These are phyloP conservation scores for Pyrenophora teres DNA, from an alignment of 2,329 filamentous ascomycete genomes.

Conservation along the genomic window DNA sequence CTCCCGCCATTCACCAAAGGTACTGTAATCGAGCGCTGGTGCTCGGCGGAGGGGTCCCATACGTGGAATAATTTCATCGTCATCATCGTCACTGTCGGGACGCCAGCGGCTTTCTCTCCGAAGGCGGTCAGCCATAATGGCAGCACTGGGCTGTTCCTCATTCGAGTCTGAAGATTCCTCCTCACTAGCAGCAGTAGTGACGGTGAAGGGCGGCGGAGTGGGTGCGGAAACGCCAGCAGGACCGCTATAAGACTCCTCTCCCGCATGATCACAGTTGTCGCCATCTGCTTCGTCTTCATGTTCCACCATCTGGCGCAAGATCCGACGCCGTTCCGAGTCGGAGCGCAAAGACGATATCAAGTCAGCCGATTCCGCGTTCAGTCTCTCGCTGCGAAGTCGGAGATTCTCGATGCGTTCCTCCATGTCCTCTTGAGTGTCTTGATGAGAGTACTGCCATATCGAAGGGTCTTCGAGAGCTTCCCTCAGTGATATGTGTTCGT, in stretches of 20 bases:
- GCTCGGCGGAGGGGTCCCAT: constrained; percentile 30
- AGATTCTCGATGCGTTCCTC: constrained; percentile 36
- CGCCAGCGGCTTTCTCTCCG: constrained; percentile 47
- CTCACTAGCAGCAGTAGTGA: constrained; percentile 44
- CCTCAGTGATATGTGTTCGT: constrained; percentile 39
- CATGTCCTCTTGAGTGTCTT: constrained; percentile 30
- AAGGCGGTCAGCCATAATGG: constrained; percentile 48
- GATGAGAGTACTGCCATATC: constrained; percentile 38
- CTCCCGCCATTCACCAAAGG: constrained; percentile 33
- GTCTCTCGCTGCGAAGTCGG: constrained; percentile 22
- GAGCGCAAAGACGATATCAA: constrained; percentile 18
- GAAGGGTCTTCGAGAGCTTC: constrained; percentile 44
- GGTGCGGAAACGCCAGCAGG: constrained; percentile 40
- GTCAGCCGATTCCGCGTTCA: constrained; percentile 14
- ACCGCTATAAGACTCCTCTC: constrained; percentile 24
- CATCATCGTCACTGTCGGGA: constrained; percentile 45
- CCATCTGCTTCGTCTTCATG: constrained; percentile 28
- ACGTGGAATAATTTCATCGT: constrained; percentile 37
- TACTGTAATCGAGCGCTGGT: constrained; percentile 28
- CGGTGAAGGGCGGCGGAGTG: constrained; percentile 48
- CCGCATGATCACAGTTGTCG: constrained; percentile 41
- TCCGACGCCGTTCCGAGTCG: constrained; percentile 16
- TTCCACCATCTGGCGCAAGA: constrained; percentile 21
- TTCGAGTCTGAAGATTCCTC: constrained; percentile 42
- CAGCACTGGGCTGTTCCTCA: constrained; percentile 46